Evolutionary conservation across 495 filamentous ascomycete species (phyloP).

Genomic region (Tuber aestivum): DNA sequence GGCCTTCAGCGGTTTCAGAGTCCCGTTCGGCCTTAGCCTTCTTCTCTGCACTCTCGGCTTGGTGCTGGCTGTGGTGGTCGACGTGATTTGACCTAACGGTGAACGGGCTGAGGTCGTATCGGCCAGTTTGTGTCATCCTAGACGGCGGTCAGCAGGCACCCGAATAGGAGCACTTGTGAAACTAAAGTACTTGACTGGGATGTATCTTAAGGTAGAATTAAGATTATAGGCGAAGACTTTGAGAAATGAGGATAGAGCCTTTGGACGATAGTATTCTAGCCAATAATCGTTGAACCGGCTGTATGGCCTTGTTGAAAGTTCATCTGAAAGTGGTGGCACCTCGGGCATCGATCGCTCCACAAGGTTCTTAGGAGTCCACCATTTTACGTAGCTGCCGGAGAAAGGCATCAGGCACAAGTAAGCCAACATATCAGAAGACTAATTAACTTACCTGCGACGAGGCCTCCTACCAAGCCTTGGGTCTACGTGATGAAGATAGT

Average conservation of each 20-base stretch:
- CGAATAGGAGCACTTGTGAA: background rate
- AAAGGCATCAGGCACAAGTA: background rate
- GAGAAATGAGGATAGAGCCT: constrained; percentile 71
- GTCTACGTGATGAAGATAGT: constrained; percentile 89
- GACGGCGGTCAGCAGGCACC: constrained; percentile 44
- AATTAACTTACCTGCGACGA: constrained; percentile 52
- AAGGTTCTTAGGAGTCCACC: constrained; percentile 77
- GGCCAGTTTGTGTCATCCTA: constrained; percentile 54
- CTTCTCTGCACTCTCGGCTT: constrained; percentile 23
- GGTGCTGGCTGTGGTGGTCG: constrained; percentile 26
- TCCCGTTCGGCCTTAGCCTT: constrained; percentile 24
- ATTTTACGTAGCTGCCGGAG: constrained; percentile 57
- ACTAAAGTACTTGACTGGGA: constrained; percentile 51
- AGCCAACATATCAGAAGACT: background rate
- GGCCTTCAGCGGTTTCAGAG: constrained; percentile 45
- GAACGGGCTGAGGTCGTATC: constrained; percentile 77
- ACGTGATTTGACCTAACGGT: constrained; percentile 56
- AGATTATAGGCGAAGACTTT: constrained; percentile 89
- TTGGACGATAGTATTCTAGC: constrained; percentile 94
- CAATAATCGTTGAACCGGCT: constrained; percentile 87
- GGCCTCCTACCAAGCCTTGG: constrained; percentile 60
- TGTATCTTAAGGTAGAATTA: constrained; percentile 76
- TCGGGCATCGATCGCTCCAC: constrained; percentile 55
- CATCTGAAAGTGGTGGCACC: constrained; percentile 44
- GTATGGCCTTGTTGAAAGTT: constrained; percentile 53